phyloP scores from a whole-genome alignment of 768 basidiomycete genomes.

The Termitomyces bulborhizus region DNA sequence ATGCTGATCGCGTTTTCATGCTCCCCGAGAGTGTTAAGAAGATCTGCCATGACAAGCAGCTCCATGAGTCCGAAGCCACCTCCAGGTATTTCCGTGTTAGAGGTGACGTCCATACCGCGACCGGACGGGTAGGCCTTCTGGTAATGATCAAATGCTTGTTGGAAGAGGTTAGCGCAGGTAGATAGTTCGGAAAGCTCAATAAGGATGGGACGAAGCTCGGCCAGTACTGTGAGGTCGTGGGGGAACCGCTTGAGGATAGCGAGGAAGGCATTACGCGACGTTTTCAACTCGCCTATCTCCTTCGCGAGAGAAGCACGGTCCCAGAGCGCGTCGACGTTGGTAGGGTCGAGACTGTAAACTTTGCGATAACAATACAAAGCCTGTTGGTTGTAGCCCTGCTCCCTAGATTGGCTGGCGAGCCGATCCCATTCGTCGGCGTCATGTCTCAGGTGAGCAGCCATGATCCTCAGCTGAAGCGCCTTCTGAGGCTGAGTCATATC shows the following conservation, averaged over 20 bases:
- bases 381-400: constrained; percentile 72
- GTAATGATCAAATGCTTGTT: constrained; percentile 70
- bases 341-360: constrained; percentile 69
- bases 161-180: constrained; percentile 61
- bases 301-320: constrained; percentile 81
- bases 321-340: constrained; percentile 83
- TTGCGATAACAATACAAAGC: constrained; percentile 91
- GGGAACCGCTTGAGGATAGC: constrained; percentile 71
- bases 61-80: constrained; percentile 60
- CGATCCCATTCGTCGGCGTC: constrained; percentile 87
- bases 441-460: constrained; percentile 83
- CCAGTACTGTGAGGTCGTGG: constrained; percentile 73
- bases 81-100: constrained; percentile 27
- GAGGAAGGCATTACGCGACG: constrained; percentile 59
- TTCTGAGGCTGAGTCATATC: constrained; percentile 65
- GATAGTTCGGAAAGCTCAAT: constrained; percentile 65
- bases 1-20: constrained; percentile 61
- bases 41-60: constrained; percentile 79
- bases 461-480: constrained; percentile 77
- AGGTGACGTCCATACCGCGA: constrained; percentile 23
- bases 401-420: constrained; percentile 70
- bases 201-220: constrained; percentile 72
- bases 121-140: constrained; percentile 42
- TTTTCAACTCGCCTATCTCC: constrained; percentile 63
- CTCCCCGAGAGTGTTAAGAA: constrained; percentile 68